Percentiles rank a stretch among this genome's conserved stretches.
These are phyloP conservation scores for Agrostemma githago DNA, from an alignment of 148 eudicot genomes.

Conservation along the genomic window DNA sequence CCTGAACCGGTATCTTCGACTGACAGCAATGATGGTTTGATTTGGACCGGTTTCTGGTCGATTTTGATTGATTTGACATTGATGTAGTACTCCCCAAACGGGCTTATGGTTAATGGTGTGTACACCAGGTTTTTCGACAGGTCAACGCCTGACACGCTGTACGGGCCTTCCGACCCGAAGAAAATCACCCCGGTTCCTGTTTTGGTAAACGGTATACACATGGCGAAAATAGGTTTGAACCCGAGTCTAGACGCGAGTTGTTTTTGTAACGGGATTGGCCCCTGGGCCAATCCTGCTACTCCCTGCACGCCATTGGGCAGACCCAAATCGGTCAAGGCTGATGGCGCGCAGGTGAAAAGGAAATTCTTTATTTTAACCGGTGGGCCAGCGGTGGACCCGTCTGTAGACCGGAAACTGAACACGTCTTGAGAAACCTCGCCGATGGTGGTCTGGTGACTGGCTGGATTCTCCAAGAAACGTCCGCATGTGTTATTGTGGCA, in stretches of 20 bases:
- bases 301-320: slow-evolving; percentile 55
- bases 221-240: slow-evolving; percentile 32
- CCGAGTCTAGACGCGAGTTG: slow-evolving; percentile 40
- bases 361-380: slow-evolving; percentile 28
- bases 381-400: slow-evolving; percentile 33
- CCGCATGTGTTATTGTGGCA: slow-evolving; percentile 68
- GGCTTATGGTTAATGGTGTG: slow-evolving; percentile 45
- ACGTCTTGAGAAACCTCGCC: slow-evolving; percentile 56
- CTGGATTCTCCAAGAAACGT: slow-evolving; percentile 34
- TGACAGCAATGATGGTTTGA: slow-evolving; percentile 31
- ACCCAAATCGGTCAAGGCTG: slow-evolving; percentile 33
- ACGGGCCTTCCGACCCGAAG: slow-evolving; percentile 50
- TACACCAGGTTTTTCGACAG: slow-evolving; percentile 23
- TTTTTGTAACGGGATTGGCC: slow-evolving; percentile 38
- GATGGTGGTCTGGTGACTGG: slow-evolving; percentile 30
- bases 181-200: slow-evolving; percentile 37
- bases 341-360: slow-evolving; percentile 51
- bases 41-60: slow-evolving; percentile 33
- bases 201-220: slow-evolving; percentile 42
- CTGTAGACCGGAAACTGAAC: slow-evolving; percentile 31
- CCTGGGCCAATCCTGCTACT: slow-evolving; percentile 49
- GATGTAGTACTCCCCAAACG: slow-evolving; percentile 47
- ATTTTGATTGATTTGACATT: slow-evolving; percentile 43
- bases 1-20: slow-evolving; percentile 25
- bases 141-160: slow-evolving; percentile 30